Evolutionary conservation across 257 asterid genomes (phyloP), one percentile per base, ranked within the genome.

Genomic region (Solanum clarkiae): DNA sequence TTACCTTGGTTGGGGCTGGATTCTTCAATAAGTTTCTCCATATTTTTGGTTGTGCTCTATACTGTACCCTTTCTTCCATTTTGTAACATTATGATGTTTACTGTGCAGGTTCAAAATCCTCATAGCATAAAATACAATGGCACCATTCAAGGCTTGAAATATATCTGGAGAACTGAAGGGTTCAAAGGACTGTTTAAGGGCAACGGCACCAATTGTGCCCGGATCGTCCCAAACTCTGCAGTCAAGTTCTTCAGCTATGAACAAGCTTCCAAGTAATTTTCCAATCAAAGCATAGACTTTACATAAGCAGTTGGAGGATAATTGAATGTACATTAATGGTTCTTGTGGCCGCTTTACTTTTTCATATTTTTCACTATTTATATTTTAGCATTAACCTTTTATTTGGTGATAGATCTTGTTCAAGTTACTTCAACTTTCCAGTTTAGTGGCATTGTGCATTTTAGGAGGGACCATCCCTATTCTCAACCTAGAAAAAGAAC

Each of bases 201-300:
- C 80, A 95, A 95, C 77, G 98, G 98, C 81, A 89, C 98, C 55
- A 94, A 95, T 89, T 95, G 98, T 87, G 98, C 98, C 53, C 97
- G 98, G 71, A 95, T 95, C 63, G 92, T 95, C 84, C 98, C 98
- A 63, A 97, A 97, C 88, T 97, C 99, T 51, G 99, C 99, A 8
- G 99, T 97, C 66, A 97, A 97, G 92, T 97, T 97, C 96, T 97
- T 97, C 93, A 97, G 98, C 93, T 97, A 97, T 68, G 99, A 97
- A 93, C 98, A 97, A 87, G 98, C 99, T 66, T 94, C 98, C 91
- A 95, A 95, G 98, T 97, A 94, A 75, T 53, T 26, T 9, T 79
- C 47, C 44, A 51, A 29, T 53, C 26, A 10, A 29, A 26, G 12
- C 47, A 26, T 53, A 53, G 26, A 79, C 24, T 53, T 51, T 53